Evolutionary conservation across 2,329 filamentous ascomycete genomes (phyloP).

Genomic region (Talaromyces albobiverticillius): DNA sequence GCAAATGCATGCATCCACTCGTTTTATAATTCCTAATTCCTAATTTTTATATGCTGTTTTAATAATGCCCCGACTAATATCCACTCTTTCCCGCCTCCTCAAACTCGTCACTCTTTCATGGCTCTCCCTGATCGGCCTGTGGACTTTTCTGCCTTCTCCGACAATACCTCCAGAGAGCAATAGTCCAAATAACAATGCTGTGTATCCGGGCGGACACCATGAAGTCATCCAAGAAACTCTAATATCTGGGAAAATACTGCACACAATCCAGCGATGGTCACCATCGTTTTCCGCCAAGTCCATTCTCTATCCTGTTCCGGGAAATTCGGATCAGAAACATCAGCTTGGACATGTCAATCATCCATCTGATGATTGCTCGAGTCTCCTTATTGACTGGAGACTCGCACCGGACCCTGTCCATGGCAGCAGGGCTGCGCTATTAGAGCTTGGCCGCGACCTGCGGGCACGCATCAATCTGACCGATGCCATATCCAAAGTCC

Average conservation of each 20-base stretch:
- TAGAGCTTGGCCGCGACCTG: constrained; percentile 4
- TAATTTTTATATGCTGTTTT: no score
- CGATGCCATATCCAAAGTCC: neutral
- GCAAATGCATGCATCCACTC: neutral
- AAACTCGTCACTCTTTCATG: constrained; percentile 9
- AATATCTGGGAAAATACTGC: neutral
- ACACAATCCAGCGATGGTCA: constrained; percentile 7
- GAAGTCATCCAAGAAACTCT: neutral
- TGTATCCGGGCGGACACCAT: no score
- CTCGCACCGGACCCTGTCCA: neutral
- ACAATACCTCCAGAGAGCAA: neutral
- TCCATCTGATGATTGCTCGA: neutral
- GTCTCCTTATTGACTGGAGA: constrained; percentile 6
- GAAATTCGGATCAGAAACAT: no score
- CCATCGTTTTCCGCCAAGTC: neutral
- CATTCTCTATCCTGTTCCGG: no score
- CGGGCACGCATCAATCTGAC: constrained; percentile 3
- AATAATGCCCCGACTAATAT: constrained; percentile 13
- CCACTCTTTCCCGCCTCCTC: constrained; percentile 7
- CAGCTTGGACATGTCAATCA: neutral
- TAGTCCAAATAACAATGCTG: neutral
- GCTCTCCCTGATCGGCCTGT: constrained; percentile 9
- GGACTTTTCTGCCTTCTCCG: constrained; percentile 12
- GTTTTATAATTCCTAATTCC: neutral
- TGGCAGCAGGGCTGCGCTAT: neutral